These are phyloP conservation scores for Adenanthera pavonina DNA, from an alignment of 306 rosid genomes.

Conservation along the genomic window DNA sequence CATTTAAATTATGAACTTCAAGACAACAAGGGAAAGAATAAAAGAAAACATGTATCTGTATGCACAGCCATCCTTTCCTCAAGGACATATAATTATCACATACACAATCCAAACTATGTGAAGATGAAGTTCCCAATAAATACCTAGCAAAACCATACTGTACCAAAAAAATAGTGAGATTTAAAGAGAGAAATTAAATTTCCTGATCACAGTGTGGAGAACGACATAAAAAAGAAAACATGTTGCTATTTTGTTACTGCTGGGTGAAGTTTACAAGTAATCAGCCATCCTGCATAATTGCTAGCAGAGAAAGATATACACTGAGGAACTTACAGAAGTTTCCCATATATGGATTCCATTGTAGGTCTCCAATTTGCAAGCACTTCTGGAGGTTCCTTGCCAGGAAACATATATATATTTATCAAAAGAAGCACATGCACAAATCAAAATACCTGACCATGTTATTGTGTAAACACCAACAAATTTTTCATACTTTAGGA, in stretches of 20 bases:
- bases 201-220: not conserved
- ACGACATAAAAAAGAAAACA: not conserved
- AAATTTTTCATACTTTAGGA: not conserved
- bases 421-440: not conserved
- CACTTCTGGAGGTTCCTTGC: constrained; percentile 55
- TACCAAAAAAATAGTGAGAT: constrained; percentile 12
- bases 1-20: constrained; percentile 13
- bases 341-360: constrained; percentile 59
- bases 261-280: not conserved
- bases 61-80: constrained; percentile 14
- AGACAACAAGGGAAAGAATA: constrained; percentile 9
- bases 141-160: constrained; percentile 8
- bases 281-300: constrained; percentile 6
- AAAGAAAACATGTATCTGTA: constrained; percentile 13
- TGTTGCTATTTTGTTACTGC: not conserved
- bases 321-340: constrained; percentile 61
- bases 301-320: not conserved
- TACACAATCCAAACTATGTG: constrained; percentile 3
- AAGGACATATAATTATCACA: constrained; percentile 4
- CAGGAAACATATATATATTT: constrained; percentile 24
- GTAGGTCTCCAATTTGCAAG: constrained; percentile 76
- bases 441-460: not conserved
- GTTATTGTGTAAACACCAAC: not conserved
- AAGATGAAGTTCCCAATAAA: not conserved
- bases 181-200: constrained; percentile 11